A percentile compares a stretch with the other conserved stretches of the same genome.
These are phyloP conservation scores for Aspergillus sparsus DNA, from an alignment of 495 filamentous ascomycete genomes.

Conservation along the genomic window DNA sequence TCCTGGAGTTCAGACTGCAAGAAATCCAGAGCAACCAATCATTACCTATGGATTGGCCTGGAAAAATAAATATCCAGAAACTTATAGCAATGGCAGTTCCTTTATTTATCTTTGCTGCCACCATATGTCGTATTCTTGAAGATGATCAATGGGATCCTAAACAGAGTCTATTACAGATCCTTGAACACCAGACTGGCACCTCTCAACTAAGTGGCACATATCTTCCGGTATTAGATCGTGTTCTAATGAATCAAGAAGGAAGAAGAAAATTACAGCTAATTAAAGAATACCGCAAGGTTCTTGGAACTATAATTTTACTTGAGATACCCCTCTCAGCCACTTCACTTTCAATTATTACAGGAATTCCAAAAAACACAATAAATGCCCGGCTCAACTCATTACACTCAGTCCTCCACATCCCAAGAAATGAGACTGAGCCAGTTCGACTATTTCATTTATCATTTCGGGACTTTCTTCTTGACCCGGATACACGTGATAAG, in stretches of 20 bases:
- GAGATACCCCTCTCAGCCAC: constrained; percentile 24
- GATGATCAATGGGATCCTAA: constrained; percentile 21
- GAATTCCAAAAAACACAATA: not conserved
- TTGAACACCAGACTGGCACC: constrained; percentile 20
- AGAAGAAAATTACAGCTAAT: constrained; percentile 7
- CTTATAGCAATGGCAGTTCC: constrained; percentile 27
- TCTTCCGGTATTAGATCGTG: constrained; percentile 20
- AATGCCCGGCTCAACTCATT: constrained; percentile 17
- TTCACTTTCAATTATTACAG: constrained; percentile 24
- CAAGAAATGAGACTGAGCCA: constrained; percentile 24
- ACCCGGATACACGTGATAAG: constrained; percentile 13
- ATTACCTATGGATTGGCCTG: constrained; percentile 45
- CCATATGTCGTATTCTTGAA: constrained; percentile 30
- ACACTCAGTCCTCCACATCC: constrained; percentile 29
- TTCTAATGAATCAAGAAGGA: not conserved
- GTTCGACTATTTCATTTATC: constrained; percentile 28
- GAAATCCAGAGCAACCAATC: constrained; percentile 18
- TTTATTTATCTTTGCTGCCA: constrained; percentile 38
- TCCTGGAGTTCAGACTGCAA: constrained; percentile 25
- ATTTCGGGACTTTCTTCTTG: constrained; percentile 34
- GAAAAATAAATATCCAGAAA: constrained; percentile 15
- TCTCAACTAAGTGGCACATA: constrained; percentile 30
- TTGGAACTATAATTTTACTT: constrained; percentile 30
- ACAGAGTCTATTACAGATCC: constrained; percentile 19
- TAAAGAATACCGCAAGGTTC: constrained; percentile 22